phyloP scores from a whole-genome alignment of 2,329 filamentous ascomycete species.

The Pseudocercospora macadamiae region DNA sequence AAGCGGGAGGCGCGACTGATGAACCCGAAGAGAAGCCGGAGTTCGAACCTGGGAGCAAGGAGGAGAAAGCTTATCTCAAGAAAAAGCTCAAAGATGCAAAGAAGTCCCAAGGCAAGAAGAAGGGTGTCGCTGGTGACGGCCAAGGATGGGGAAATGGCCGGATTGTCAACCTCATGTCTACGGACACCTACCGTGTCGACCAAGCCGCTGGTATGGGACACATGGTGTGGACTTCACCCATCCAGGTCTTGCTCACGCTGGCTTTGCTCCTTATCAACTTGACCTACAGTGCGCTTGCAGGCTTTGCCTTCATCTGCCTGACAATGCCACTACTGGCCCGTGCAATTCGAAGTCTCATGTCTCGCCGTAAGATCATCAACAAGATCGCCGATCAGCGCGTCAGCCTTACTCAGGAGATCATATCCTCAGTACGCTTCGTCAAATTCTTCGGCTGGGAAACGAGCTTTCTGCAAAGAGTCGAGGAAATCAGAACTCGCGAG shows the following conservation, averaged over 20 bases:
- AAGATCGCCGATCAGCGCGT: constrained; percentile 92
- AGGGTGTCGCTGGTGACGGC: constrained; percentile 67
- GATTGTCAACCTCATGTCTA: constrained; percentile 91
- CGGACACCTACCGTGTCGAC: constrained; percentile 91
- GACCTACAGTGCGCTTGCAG: constrained; percentile 84
- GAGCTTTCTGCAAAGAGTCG: constrained; percentile 77
- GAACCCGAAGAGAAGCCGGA: constrained; percentile 40
- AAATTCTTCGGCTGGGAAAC: constrained; percentile 97
- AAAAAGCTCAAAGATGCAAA: constrained; percentile 45
- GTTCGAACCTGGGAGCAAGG: constrained; percentile 52
- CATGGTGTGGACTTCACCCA: constrained; percentile 83
- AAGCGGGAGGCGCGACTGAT: constrained; percentile 68
- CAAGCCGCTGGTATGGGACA: constrained; percentile 88
- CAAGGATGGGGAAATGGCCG: constrained; percentile 90
- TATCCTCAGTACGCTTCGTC: constrained; percentile 89
- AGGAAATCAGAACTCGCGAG: constrained; percentile 73
- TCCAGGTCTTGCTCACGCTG: constrained; percentile 77
- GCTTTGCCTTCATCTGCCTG: constrained; percentile 79
- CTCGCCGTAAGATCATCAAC: constrained; percentile 78
- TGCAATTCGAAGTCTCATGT: constrained; percentile 76
- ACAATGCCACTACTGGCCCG: constrained; percentile 76
- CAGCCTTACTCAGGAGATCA: constrained; percentile 86
- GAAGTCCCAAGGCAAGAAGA: constrained; percentile 46
- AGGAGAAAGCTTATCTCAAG: constrained; percentile 56
- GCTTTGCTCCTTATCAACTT: constrained; percentile 82